Base-by-base conservation (phyloP, 768 basidiomycete species). In the Boletus sensibilis region DNA sequence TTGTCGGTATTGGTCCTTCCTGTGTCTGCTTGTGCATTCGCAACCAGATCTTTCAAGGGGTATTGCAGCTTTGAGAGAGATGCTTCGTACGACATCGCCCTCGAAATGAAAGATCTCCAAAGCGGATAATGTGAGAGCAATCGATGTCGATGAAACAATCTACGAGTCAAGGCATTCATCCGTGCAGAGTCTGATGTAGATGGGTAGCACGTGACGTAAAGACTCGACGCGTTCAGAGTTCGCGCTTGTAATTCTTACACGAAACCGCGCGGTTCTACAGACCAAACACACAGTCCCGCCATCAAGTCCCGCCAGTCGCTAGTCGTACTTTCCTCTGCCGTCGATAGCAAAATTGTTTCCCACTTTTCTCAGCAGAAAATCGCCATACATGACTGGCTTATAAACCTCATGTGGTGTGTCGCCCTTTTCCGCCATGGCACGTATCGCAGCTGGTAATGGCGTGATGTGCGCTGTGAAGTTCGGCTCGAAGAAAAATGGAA, bases 401-500 rank as follows among this genome's bases (percentile, higher is more conserved):
- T 80, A 78, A 21, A 38, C 66, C 66, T 74, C 72, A 12, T 65
- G 64, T 1, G 64, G 56, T 27, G 61, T 57, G 38, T 68, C 56
- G 23, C 35, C 58, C 4, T 51, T 49, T 34, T 50, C 31, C 16
- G 18, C 48, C 20, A 50, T 38, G 11, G 80, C 63, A 34, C 85
- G 80, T 27, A 78, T 64, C 0, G 84, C 85, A 7, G 85, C 85
- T 5, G 77, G 75, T 7, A 95, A 74, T 1, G 92, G 89, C 59
- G 78, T 72, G 45, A 97, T 75, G 2, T 75, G 55, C 0, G 93
- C 89, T 56, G 85, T 76, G 64, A 92, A 93, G 55, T 90, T 92
- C 0, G 94, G 94, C 70, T 96, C 94, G 60, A 90, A 96, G 79
- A 97, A 97, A 75, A 96, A 96, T 0, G 94, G 94, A 20, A 95